Conservation (phyloP, 306 rosid genomes). For the Cajanus cajan region DNA sequence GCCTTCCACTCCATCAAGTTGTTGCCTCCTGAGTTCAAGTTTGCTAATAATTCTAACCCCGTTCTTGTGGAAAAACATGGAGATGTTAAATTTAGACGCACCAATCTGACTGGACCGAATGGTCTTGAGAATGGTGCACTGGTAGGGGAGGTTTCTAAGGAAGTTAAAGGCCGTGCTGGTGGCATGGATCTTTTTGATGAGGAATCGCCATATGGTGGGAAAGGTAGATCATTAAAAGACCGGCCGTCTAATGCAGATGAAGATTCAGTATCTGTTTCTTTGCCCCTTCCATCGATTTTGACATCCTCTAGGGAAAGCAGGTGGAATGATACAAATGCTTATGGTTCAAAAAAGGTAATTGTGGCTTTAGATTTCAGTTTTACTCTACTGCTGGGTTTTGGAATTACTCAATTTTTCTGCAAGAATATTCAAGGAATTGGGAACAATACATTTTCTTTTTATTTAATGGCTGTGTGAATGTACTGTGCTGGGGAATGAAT, state of each 20-base stretch:
- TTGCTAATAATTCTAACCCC: conserved; percentile 39
- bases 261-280: conserved; percentile 54
- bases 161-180: conserved; percentile 34
- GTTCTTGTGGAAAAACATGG: conserved; percentile 40
- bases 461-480: background rate
- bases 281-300: conserved; percentile 55
- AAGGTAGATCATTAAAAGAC: conserved; percentile 42
- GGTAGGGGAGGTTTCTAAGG: conserved; percentile 43
- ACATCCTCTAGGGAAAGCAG: conserved; percentile 60
- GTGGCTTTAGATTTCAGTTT: conserved; percentile 25
- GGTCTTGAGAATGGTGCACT: conserved; percentile 58
- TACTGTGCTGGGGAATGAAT: background rate
- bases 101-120: conserved; percentile 34
- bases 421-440: conserved; percentile 1
- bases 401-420: background rate
- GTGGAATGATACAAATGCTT: conserved; percentile 84
- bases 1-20: conserved; percentile 67
- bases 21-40: conserved; percentile 63
- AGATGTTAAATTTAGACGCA: conserved; percentile 38
- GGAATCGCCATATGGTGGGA: conserved; percentile 77
- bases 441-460: conserved; percentile 6
- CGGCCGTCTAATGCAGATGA: conserved; percentile 53
- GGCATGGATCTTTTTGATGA: conserved; percentile 57
- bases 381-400: conserved; percentile 13
- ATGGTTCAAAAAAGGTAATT: conserved; percentile 81